phyloP scores from a whole-genome alignment of 2,329 filamentous ascomycete genomes.

The Dactylellina sp. region DNA sequence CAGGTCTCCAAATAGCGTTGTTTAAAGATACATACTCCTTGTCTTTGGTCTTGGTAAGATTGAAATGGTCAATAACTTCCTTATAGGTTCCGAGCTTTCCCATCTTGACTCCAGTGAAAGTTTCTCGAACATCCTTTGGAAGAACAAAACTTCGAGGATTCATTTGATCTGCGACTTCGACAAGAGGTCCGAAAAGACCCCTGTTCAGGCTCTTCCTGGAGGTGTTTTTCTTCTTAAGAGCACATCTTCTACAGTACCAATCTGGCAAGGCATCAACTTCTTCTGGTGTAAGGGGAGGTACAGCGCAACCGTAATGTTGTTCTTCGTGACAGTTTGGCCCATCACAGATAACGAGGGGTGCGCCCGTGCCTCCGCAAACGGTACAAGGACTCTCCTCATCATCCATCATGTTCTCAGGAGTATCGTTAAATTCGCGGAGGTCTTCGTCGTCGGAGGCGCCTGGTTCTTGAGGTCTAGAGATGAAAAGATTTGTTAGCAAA shows the following conservation, averaged over 20 bases:
- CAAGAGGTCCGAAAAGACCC: constrained; percentile 73
- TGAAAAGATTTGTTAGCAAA: not conserved
- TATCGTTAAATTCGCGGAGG: constrained; percentile 21
- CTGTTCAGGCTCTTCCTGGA: constrained; percentile 62
- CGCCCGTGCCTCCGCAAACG: constrained; percentile 83
- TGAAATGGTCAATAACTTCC: constrained; percentile 67
- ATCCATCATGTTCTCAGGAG: constrained; percentile 61
- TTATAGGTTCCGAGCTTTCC: constrained; percentile 83
- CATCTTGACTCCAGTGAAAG: constrained; percentile 82
- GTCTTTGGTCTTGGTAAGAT: constrained; percentile 66
- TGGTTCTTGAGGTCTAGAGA: constrained; percentile 10
- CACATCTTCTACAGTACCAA: constrained; percentile 85
- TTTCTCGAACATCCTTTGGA: constrained; percentile 76
- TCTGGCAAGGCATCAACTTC: constrained; percentile 74
- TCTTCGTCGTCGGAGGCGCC: constrained; percentile 38
- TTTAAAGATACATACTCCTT: constrained; percentile 69
- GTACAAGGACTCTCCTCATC: constrained; percentile 92
- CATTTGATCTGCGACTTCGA: constrained; percentile 74
- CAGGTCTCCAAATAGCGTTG: not conserved
- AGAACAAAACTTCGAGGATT: constrained; percentile 79
- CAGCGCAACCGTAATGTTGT: constrained; percentile 88
- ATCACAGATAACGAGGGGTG: constrained; percentile 86
- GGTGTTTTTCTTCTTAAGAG: constrained; percentile 67
- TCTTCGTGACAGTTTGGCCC: constrained; percentile 79
- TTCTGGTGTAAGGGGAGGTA: constrained; percentile 74